Evolutionary conservation across 1,139 yeast species (phyloP).

Genomic region (Geotrichum candidum): DNA sequence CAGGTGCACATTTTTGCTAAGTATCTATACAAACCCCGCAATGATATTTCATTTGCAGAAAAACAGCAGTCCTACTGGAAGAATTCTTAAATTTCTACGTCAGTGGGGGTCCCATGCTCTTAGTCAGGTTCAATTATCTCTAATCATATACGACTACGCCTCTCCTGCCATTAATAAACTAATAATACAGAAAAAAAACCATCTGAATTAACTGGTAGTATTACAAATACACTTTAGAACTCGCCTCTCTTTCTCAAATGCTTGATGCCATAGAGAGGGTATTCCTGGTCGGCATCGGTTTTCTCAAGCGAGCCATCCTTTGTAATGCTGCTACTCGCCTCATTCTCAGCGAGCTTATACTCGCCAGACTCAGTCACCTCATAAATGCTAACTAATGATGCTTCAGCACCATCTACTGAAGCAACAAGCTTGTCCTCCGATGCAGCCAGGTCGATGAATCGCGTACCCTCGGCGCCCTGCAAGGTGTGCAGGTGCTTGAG

Average conservation of each 20-base stretch:
- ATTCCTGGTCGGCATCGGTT: slow-evolving; percentile 39
- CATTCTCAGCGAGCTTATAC: slow-evolving; percentile 1
- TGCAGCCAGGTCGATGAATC: slow-evolving; percentile 20
- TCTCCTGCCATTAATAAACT: neutral
- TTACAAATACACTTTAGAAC: slow-evolving; percentile 38
- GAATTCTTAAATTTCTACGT: neutral
- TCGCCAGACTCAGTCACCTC: neutral
- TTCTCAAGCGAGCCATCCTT: slow-evolving; percentile 21
- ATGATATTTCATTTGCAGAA: too few species aligned
- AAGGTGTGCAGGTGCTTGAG: slow-evolving; percentile 28
- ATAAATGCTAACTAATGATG: neutral
- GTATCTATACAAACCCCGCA: too few species aligned
- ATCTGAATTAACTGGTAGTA: neutral
- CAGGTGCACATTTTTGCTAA: too few species aligned
- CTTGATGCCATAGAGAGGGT: slow-evolving; percentile 59
- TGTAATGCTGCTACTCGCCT: slow-evolving; percentile 20
- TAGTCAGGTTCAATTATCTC: neutral
- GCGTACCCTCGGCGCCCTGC: slow-evolving; percentile 28
- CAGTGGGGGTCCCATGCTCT: neutral
- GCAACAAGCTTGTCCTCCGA: slow-evolving; percentile 37
- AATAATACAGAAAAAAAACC: neutral
- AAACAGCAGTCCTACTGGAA: neutral
- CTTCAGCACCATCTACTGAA: slow-evolving; percentile 40
- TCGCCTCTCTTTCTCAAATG: slow-evolving; percentile 80
- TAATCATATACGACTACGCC: neutral